Evolutionary conservation across 306 rosid genomes (phyloP).

Genomic region (Prunus mongolica): DNA sequence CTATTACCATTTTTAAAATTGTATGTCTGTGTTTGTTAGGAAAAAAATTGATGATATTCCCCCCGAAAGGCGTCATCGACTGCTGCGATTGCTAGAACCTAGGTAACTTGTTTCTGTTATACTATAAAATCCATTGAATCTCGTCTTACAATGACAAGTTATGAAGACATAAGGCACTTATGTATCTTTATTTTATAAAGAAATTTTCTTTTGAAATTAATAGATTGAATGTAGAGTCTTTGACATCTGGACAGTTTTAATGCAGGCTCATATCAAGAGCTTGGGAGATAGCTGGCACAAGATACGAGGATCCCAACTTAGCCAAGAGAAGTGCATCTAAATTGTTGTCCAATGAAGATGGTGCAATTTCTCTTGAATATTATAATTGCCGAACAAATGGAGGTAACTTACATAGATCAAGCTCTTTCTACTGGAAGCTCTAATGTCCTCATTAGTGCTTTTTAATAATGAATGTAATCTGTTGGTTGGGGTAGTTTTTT

Average conservation of each 20-base stretch:
- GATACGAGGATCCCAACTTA: slow-evolving; percentile 69
- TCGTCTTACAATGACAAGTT: background rate
- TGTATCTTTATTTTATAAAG: background rate
- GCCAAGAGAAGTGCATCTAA: slow-evolving; percentile 51
- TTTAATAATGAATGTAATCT: background rate
- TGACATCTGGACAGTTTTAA: slow-evolving; percentile 30
- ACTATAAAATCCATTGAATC: background rate
- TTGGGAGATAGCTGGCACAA: slow-evolving; percentile 83
- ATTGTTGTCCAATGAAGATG: slow-evolving; percentile 35
- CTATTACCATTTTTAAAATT: background rate
- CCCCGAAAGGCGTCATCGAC: slow-evolving; percentile 69
- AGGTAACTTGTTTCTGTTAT: slow-evolving; percentile 38
- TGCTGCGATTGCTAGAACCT: slow-evolving; percentile 57
- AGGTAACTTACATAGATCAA: slow-evolving; percentile 38
- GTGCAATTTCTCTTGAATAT: slow-evolving; percentile 40
- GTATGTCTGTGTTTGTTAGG: slow-evolving; percentile 35
- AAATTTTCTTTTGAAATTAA: background rate
- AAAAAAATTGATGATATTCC: slow-evolving; percentile 86
- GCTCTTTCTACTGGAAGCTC: slow-evolving; percentile 7
- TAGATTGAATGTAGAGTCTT: slow-evolving; percentile 4
- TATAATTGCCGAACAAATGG: slow-evolving; percentile 68
- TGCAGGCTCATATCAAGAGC: slow-evolving; percentile 73
- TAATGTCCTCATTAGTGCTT: background rate
- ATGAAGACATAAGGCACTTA: background rate
- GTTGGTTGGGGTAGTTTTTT: background rate